Percentiles rank a stretch among this genome's conserved stretches.
These are phyloP conservation scores for Boletus huronensis DNA, from an alignment of 768 basidiomycete genomes.

Conservation along the genomic window DNA sequence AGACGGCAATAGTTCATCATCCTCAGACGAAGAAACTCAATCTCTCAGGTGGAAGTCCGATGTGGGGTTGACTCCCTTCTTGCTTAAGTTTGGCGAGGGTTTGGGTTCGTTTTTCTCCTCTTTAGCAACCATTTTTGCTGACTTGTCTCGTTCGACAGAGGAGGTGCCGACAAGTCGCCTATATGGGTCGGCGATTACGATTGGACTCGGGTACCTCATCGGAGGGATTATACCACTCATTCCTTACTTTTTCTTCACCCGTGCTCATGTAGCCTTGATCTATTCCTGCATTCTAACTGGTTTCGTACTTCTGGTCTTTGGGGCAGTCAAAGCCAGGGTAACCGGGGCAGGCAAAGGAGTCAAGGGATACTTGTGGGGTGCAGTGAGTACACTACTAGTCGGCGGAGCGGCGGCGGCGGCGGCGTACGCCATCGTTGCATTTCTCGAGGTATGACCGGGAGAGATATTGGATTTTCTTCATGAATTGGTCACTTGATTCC, in stretches of 20 bases:
- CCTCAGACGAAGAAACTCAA: conserved; percentile 53
- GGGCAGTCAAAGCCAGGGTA: conserved; percentile 83
- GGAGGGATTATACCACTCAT: conserved; percentile 92
- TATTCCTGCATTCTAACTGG: conserved; percentile 82
- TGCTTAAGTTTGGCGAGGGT: conserved; percentile 95
- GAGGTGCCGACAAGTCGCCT: conserved; percentile 83
- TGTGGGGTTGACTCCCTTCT: conserved; percentile 87
- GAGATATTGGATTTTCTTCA: background rate
- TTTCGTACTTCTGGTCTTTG: conserved; percentile 82
- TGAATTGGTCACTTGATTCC: background rate
- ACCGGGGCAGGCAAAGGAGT: conserved; percentile 72
- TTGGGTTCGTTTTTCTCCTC: conserved; percentile 51
- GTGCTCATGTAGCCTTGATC: conserved; percentile 63
- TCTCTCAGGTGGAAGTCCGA: conserved; percentile 66
- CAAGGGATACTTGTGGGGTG: conserved; percentile 81
- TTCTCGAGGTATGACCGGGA: conserved; percentile 36
- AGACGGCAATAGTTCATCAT: conserved; percentile 13
- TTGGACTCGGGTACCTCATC: conserved; percentile 90
- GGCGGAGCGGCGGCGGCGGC: conserved; percentile 87
- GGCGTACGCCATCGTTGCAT: conserved; percentile 55
- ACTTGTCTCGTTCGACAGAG: conserved; percentile 44
- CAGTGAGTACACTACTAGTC: conserved; percentile 80
- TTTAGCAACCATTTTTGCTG: background rate
- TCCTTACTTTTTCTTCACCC: conserved; percentile 86
- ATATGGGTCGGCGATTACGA: conserved; percentile 90